Evolutionary conservation across 495 filamentous ascomycete species (phyloP), one percentile per base, ranked within the genome.

Genomic region (Copromyces sp.): DNA sequence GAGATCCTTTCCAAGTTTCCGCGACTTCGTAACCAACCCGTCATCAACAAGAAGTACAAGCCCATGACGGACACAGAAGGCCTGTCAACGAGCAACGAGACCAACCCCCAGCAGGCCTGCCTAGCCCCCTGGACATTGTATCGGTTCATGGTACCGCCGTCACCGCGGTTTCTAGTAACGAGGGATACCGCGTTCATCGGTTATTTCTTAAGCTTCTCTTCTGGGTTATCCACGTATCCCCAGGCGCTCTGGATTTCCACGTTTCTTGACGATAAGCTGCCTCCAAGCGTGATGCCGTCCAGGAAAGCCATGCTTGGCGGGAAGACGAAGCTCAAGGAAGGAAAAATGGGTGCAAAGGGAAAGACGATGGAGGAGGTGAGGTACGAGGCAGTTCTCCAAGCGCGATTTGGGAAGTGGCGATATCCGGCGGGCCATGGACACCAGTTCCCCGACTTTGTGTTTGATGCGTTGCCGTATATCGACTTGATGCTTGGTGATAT

Each of bases 401-500:
- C 86, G 24, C 87, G 91, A 12, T 94, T 90, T 75, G 89, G 91
- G 0, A 86, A 86, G 73, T 92, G 89, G 87, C 82, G 92, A 9
- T 91, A 90, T 74, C 89, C 90, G 0, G 85, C 83, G 3, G 92
- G 91, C 3, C 88, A 87, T 71, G 91, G 90, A 0, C 80, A 80
- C 29, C 84, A 87, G 72, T 88, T 88, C 72, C 90, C 90, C 0
- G 91, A 93, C 75, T 88, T 93, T 72, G 89, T 91, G 68, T 94
- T 93, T 76, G 92, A 95, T 78, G 87, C 85, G 2, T 74, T 94
- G 59, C 90, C 93, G n/a, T 96, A 94, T 76, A 78, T 94, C 4
- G 93, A 95, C 80, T 73, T 93, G 74, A 74, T 94, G 80, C 76
- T 93, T 70, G 77, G 80, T 2, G 92, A 95, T 77, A 72, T 95